Evolutionary conservation across 495 filamentous ascomycete species (phyloP), one percentile per base, ranked within the genome.

Genomic region (Penicilliopsis zonata): DNA sequence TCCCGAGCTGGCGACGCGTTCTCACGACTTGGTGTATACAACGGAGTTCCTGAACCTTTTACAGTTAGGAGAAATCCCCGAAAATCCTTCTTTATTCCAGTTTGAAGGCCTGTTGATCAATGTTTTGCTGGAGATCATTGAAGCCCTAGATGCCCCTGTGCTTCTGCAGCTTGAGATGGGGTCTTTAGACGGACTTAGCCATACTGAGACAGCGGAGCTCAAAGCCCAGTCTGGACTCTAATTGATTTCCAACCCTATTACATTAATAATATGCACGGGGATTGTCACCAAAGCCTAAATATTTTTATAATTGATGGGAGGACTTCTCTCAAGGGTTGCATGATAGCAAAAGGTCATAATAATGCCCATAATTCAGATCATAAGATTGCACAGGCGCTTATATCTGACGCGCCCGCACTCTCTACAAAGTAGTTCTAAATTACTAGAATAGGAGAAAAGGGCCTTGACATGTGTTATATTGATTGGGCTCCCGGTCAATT

Each of bases 131-230:
- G 43, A 50, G 8, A 40, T 70, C 8, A 58, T 67, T 39, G 40
- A 38, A 1, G 41, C 35, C 5, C 44, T 68, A 15, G 47, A 59
- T 9, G 34, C 39, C 6, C 68, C 68, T 1, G 31, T 66, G 6
- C 46, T 70, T 5, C 28, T 57, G 1, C 63, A 72, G 21, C 41
- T 70, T 1, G 68, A 72, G 36, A 51, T 44, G 6, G 65, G 65
- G 5, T 34, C 49, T 17, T 18, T 67, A 9, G 43, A 46, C 16
- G 49, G 51, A 3, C 26, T 66, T 6, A 62, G 44, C 20, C 41
- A 37, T 1, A 47, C 36, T n/a, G 52, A 69, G 26, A 63, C 53
- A 1, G 32, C 48, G 20, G 28, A 33, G 6, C 29, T 70, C 3
- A 57, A 54, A 25, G 36, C 38, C 13, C 44, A 42, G 17, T 32